Base-by-base conservation (phyloP, 192 early-diverging fungal genomes). In the Coemansia sp. region DNA sequence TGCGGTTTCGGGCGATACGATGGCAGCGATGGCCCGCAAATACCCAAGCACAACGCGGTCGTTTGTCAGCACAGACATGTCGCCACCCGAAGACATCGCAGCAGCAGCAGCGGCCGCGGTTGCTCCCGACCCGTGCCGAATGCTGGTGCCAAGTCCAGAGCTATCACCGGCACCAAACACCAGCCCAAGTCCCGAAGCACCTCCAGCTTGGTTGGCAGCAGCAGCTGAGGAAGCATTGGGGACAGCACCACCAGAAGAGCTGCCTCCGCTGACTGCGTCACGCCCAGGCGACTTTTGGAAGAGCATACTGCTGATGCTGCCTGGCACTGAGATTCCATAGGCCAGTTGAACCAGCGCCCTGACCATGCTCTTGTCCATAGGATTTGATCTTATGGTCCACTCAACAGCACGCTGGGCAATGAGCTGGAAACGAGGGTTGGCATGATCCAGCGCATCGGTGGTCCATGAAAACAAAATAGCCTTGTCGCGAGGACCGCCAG, bases 401-500 rank as follows among this genome's bases (percentile, higher is more conserved):
- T 60, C 51, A 2, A 77, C 56, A 0, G 73, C 73, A 9, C 51
- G 51, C 48, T 77, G 73, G 0, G 57, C 73, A 50, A 77, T 29
- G 25, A 46, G 55, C 52, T 62, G 67, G 27, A 66, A 19, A 5
- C 54, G 58, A 14, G 51, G 0, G 23, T 65, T 68, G 17, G 13
- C 23, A 15, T 60, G 47, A 5, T 51, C 53, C 26, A 77, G 55
- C 9, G 67, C 73, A 53, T 62, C 73, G 1, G 73, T 58, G 4
- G 63, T 45, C 73, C 73, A 77, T 14, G 63, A 41, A 53, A 77
- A 71, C 33, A 77, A 34, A 14, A 52, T 49, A 10, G 53, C 51
- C 45, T 64, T 59, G 8, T 75, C 72, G 15, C 72, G 72, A 5
- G 65, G 72, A 9, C 72, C 73, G 26, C 67, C 59, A 23, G 69